Base-by-base conservation (phyloP, 1,284 basidiomycete species). In the Leccinum pallidistipes region DNA sequence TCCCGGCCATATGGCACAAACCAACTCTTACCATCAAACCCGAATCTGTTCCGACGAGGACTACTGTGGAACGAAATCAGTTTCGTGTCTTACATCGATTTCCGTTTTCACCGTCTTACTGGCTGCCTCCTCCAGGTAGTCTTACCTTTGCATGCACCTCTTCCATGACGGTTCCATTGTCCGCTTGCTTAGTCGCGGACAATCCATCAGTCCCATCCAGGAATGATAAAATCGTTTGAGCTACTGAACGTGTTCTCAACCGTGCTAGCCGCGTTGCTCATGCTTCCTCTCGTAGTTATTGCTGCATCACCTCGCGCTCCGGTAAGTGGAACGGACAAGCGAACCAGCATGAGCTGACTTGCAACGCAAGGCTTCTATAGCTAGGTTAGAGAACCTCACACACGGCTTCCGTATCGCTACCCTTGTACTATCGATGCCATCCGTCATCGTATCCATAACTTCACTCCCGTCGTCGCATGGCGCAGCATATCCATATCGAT, bases 101-200 rank as follows among this genome's bases (percentile, higher is more conserved):
- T 43, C 5, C 32, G 21, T 32, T 12, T 4, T 3, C 49, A 11
- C 24, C 14, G 34, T 56, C 64, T 69, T 52, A 69, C 56, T 1
- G 21, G 2, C 59, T 57, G 50, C 31, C 36, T 60, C 45, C 21
- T 27, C 49, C 62, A 75, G 72, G 63, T 63, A 60, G 60, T 65
- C 85, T 87, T 79, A 82, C 84, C 6, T 90, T 91, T 68, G 78
- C 85, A 12, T 90, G 89, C 67, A 80, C 85, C n/a, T 85, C 88
- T 1, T 77, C 83, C 8, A 82, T 83, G 62, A 87, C 88, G 3
- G 77, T 90, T 9, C 82, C 87, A 10, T 72, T 91, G 57, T 88
- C 88, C 65, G 79, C 83, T 47, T 83, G 86, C 3, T 71, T 90
- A 51, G 80, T 81, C 61, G 80, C 80, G 32, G 75, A 78, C 12